phyloP scores from a whole-genome alignment of 148 eudicot genomes.

The Heliosperma pusillum region DNA sequence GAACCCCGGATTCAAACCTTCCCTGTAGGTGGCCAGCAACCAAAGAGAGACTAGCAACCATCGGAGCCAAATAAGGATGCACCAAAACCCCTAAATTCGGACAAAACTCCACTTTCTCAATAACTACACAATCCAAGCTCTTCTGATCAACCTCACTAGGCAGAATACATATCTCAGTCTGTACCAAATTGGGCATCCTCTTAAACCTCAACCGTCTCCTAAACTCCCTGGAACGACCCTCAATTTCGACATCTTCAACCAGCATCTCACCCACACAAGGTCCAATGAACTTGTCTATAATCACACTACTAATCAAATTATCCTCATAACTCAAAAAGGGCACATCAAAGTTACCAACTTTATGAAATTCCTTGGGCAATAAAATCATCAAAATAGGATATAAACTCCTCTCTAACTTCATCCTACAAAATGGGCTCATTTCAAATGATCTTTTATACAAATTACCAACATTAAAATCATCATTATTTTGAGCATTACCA shows the following conservation, averaged over 20 bases:
- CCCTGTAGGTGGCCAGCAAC: constrained; percentile 35
- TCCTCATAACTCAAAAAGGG: constrained; percentile 69
- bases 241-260: constrained; percentile 73
- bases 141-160: constrained; percentile 20
- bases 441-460: constrained; percentile 20
- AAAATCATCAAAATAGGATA: constrained; percentile 46
- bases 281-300: constrained; percentile 50
- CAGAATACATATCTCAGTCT: constrained; percentile 56
- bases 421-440: constrained; percentile 7
- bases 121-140: constrained; percentile 12
- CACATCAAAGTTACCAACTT: constrained; percentile 31
- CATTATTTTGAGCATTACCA: constrained; percentile 35
- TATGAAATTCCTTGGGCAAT: constrained; percentile 41
- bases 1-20: constrained; percentile 31
- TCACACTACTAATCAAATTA: constrained; percentile 42
- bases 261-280: constrained; percentile 65
- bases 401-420: constrained; percentile 28
- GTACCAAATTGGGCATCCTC: constrained; percentile 83
- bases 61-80: constrained; percentile 75
- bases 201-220: constrained; percentile 91
- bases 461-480: constrained; percentile 10
- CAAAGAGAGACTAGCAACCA: constrained; percentile 70
- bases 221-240: constrained; percentile 40
- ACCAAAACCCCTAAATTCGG: constrained; percentile 49
- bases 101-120: constrained; percentile 34